These are phyloP conservation scores for Reticulascus tulasneorum DNA, from an alignment of 2,329 filamentous ascomycete genomes.

Conservation along the genomic window DNA sequence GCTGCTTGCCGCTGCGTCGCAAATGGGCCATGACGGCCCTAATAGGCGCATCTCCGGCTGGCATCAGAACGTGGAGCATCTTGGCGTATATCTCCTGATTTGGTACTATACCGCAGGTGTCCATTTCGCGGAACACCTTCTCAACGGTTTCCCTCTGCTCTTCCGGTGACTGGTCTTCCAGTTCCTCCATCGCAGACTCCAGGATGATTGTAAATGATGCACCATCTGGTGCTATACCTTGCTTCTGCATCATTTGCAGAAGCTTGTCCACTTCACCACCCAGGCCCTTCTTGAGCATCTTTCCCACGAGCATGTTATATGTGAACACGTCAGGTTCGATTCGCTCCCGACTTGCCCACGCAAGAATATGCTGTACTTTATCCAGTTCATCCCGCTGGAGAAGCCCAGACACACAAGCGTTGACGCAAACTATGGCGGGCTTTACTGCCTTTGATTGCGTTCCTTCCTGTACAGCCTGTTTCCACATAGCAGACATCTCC, in stretches of 20 bases:
- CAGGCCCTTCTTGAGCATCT: constrained; percentile 49
- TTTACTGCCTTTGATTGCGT: constrained; percentile 37
- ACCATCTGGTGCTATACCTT: constrained; percentile 55
- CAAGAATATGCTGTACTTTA: constrained; percentile 50
- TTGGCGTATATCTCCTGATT: constrained; percentile 65
- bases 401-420: constrained; percentile 64
- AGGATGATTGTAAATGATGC: constrained; percentile 72
- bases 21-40: constrained; percentile 62
- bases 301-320: constrained; percentile 67
- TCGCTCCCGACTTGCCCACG: constrained; percentile 53
- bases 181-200: constrained; percentile 47
- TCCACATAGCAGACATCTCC: constrained; percentile 63
- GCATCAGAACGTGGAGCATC: constrained; percentile 62
- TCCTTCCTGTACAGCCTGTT: constrained; percentile 27
- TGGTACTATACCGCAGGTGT: constrained; percentile 50
- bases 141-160: constrained; percentile 51
- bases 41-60: constrained; percentile 45
- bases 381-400: constrained; percentile 43
- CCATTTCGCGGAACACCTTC: constrained; percentile 55
- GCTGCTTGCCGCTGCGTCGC: constrained; percentile 43
- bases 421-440: constrained; percentile 63
- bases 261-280: constrained; percentile 46
- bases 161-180: constrained; percentile 34
- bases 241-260: constrained; percentile 54
- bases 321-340: constrained; percentile 55